Conservation (phyloP, 805 yeast genomes). For the Cyberlindnera saturnus region DNA sequence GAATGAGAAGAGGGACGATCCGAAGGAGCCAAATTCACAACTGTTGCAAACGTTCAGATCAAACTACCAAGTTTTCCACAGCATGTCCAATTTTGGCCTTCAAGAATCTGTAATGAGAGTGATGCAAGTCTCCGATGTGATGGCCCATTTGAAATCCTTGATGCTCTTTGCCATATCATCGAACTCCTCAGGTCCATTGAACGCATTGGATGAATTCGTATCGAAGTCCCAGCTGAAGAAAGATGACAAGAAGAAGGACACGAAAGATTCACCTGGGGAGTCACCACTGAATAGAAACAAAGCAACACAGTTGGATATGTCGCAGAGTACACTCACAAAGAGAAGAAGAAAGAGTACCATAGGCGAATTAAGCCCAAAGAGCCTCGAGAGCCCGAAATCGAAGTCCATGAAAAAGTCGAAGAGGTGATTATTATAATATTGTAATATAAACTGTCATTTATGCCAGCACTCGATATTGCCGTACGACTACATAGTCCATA, state of each 20-base stretch:
- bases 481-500: background rate
- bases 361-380: constrained; percentile 21
- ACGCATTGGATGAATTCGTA: constrained; percentile 42
- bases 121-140: constrained; percentile 71
- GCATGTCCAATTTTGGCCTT: constrained; percentile 53
- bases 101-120: constrained; percentile 62
- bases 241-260: background rate
- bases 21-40: background rate
- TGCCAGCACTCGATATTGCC: background rate
- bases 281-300: constrained; percentile 2
- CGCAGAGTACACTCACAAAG: constrained; percentile 30
- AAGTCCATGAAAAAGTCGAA: constrained; percentile 1
- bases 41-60: constrained; percentile 28
- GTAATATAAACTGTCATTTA: too few species aligned
- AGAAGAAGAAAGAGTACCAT: constrained; percentile 26
- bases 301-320: constrained; percentile 21
- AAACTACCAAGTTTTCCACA: constrained; percentile 38
- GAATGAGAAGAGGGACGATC: constrained; percentile 1
- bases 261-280: background rate
- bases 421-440: background rate
- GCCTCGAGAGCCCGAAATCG: constrained; percentile 13
- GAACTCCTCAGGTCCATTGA: constrained; percentile 47
- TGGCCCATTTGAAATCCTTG: constrained; percentile 63
- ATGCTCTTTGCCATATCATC: constrained; percentile 49
- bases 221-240: constrained; percentile 5